Evolutionary conservation across 306 rosid genomes (phyloP), one percentile per base, ranked within the genome.

Genomic region (Urtica urens): DNA sequence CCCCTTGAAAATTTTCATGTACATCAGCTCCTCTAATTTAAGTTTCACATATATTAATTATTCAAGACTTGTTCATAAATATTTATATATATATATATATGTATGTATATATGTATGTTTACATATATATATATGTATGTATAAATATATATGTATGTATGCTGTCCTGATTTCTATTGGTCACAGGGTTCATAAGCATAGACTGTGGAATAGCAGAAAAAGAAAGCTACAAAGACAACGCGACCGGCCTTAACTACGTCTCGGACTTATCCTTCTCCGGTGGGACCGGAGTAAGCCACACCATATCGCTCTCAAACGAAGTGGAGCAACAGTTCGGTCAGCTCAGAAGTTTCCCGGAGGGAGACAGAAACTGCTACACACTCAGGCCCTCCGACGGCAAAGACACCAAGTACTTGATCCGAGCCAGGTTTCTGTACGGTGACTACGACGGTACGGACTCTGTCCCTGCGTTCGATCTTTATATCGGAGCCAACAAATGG

Each of bases 281-380:
- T n/a, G 47, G 49, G 27, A 49, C 49, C 16, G 65, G 71, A 19
- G 31, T 50, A 10, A 58, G 60, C 58, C 34, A 18, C 25, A 58
- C 37, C 35, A 23, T 66, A n/a, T 66, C 65, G 12, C 38, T 35
- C 12, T 38, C 33, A 7, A 51, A 35, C 60, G 3, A 3, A 4
- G 10, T 6, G 6, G 27, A 7, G 23, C 20, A 38, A 17, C 47
- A 37, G 17, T 16, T 38, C 26, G 23, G 46, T 30, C 22, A 23
- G 14, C 18, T 78, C 12, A 70, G 87, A 66, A 62, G 66, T 25
- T 75, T 82, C 27, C 79, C 79, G 3, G 16, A 49, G 0, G 79
- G 79, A 49, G 39, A 7, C 3, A 65, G 64, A 49, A 80, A 72
- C 31, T 82, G 93, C 54, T 78, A 72, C 53, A 44, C 41, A 12